Percentiles rank a stretch among this genome's conserved stretches.
Evolutionary conservation across 257 asterid species (phyloP).

Genomic region (Jaltomata sinuosa): DNA sequence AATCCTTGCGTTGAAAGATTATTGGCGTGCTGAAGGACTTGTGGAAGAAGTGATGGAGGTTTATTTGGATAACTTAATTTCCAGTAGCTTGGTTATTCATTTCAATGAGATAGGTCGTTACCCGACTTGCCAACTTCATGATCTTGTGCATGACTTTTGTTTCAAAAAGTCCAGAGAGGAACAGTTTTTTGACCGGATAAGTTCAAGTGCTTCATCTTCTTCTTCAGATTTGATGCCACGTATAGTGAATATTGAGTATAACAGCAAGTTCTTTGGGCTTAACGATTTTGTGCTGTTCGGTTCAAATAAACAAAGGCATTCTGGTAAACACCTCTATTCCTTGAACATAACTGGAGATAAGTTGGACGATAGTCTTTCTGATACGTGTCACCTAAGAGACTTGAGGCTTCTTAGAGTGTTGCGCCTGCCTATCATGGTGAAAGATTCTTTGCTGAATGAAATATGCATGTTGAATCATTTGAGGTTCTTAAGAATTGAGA

Average conservation of each 20-base stretch:
- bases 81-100: neutral
- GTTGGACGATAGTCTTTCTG: neutral
- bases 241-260: neutral
- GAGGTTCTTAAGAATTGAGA: neutral
- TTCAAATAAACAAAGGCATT: neutral
- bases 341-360: neutral
- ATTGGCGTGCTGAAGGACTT: neutral
- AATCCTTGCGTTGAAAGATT: neutral
- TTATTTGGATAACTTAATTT: neutral
- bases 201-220: neutral
- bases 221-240: neutral
- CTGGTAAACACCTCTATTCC: neutral
- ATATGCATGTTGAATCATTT: neutral
- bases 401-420: neutral
- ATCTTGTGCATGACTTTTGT: conserved; percentile 13
- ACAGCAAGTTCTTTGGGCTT: accelerated
- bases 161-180: conserved; percentile 12
- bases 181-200: neutral
- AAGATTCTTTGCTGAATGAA: neutral
- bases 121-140: conserved; percentile 8
- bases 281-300: neutral
- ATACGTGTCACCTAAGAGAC: neutral
- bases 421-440: neutral
- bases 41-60: neutral
- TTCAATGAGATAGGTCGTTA: neutral